Evolutionary conservation across 257 asterid genomes (phyloP).

Genomic region (Salvia hispanica): DNA sequence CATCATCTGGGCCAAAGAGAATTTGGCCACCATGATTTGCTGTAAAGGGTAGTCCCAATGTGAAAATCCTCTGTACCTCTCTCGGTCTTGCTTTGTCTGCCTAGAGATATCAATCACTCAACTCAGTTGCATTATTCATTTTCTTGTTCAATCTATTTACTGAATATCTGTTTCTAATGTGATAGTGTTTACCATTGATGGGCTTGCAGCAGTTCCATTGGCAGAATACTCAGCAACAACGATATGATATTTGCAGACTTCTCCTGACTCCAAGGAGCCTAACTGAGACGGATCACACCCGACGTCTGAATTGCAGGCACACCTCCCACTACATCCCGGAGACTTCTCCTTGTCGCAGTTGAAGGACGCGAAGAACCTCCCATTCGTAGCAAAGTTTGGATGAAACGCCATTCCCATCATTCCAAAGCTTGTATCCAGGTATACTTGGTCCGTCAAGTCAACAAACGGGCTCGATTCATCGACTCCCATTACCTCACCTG

Average conservation of each 20-base stretch:
- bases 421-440: conserved; percentile 66
- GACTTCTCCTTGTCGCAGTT: conserved; percentile 77
- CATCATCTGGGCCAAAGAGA: conserved; percentile 83
- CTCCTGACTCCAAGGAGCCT: conserved; percentile 45
- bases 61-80: conserved; percentile 76
- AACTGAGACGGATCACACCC: conserved; percentile 83
- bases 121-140: not conserved
- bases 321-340: conserved; percentile 71
- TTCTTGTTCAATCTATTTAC: not conserved
- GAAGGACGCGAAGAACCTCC: conserved; percentile 89
- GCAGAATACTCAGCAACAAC: conserved; percentile 77
- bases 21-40: conserved; percentile 83
- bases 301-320: conserved; percentile 86
- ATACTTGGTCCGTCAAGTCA: conserved; percentile 82
- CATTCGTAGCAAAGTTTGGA: conserved; percentile 69
- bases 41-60: conserved; percentile 80
- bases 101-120: conserved; percentile 37
- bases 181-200: conserved; percentile 53
- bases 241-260: conserved; percentile 65
- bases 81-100: conserved; percentile 58
- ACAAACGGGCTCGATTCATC: conserved; percentile 81
- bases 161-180: not conserved
- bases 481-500: conserved; percentile 58
- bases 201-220: conserved; percentile 74
- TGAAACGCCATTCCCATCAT: conserved; percentile 98